phyloP scores from a whole-genome alignment of 192 early-diverging fungal species.

The Linnemannia exigua region DNA sequence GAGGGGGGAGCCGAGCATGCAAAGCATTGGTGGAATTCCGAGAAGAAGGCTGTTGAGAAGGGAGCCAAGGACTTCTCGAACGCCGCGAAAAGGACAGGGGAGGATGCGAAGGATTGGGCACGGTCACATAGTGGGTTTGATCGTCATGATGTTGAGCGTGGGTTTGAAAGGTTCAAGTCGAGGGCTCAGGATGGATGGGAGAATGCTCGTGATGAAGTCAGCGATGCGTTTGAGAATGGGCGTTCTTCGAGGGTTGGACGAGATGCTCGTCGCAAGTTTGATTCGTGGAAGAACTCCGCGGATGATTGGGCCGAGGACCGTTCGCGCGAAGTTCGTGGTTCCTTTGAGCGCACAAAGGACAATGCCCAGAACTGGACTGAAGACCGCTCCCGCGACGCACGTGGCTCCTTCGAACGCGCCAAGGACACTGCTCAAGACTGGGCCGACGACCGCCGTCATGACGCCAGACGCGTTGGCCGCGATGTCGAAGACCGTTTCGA shows the following conservation, averaged over 20 bases:
- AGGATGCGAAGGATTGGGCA: slow-evolving; percentile 30
- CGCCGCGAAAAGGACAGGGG: slow-evolving; percentile 7
- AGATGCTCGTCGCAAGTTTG: slow-evolving; percentile 13
- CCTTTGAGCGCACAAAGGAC: slow-evolving; percentile 21
- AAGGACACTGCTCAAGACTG: slow-evolving; percentile 28
- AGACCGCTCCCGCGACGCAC: slow-evolving; percentile 10
- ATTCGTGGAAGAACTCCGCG: slow-evolving; percentile 1
- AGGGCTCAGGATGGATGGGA: slow-evolving; percentile 36
- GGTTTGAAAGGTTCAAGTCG: slow-evolving; percentile 26
- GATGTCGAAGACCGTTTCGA: slow-evolving; percentile 23
- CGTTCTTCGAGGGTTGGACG: not conserved
- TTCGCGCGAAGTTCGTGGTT: slow-evolving; percentile 9
- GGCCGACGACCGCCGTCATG: slow-evolving; percentile 25
- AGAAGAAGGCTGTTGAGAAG: slow-evolving; percentile 13
- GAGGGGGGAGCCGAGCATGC: slow-evolving; percentile 16
- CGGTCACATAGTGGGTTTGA: slow-evolving; percentile 10
- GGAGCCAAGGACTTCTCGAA: slow-evolving; percentile 20
- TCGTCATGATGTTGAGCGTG: slow-evolving; percentile 37
- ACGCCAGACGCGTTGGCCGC: not conserved
- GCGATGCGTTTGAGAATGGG: slow-evolving; percentile 16
- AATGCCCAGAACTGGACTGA: slow-evolving; percentile 34
- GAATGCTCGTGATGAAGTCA: slow-evolving; percentile 18
- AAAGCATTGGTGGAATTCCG: slow-evolving; percentile 30
- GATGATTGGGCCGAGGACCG: slow-evolving; percentile 22
- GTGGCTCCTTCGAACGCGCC: not conserved